Evolutionary conservation across 208 protist genomes (phyloP).

Genomic region (Leishmania amazonensis): DNA sequence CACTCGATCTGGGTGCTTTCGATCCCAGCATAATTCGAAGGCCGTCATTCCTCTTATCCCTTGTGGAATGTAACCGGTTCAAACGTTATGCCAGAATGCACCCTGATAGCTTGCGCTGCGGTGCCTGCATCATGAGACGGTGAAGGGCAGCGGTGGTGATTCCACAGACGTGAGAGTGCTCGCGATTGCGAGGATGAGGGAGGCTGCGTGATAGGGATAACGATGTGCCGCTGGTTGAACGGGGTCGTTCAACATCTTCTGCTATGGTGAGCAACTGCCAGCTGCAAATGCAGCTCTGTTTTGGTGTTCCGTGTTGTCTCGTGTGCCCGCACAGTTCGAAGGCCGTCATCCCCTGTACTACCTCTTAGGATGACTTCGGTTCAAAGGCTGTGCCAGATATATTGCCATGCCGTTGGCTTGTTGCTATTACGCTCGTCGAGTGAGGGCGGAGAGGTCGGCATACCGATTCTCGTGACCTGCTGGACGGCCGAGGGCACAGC

Average conservation of each 20-base stretch:
- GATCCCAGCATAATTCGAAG: conserved; percentile 25
- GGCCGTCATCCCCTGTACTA: conserved; percentile 17
- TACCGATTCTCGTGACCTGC: not conserved
- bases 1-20: not conserved
- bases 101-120: not conserved
- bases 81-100: conserved; percentile 25
- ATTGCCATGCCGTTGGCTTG: not conserved
- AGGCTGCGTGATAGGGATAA: not conserved
- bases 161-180: not conserved
- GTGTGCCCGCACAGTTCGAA: conserved; percentile 30
- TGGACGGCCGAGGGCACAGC: not conserved
- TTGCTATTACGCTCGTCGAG: not conserved
- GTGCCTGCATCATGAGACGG: not conserved
- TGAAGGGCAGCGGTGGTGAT: not conserved
- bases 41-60: conserved; percentile 16
- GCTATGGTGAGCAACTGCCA: not conserved
- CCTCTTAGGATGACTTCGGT: conserved; percentile 17
- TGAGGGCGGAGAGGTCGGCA: not conserved
- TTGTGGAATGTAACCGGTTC: conserved; percentile 21
- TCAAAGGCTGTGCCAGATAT: conserved; percentile 37
- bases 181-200: not conserved
- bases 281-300: not conserved
- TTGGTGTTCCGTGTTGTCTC: not conserved
- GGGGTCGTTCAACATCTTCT: not conserved
- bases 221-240: not conserved